A percentile compares a stretch with the other conserved stretches of the same genome.
Conservation (phyloP, 495 filamentous ascomycete genomes). For the Daldinia caldariorum region DNA sequence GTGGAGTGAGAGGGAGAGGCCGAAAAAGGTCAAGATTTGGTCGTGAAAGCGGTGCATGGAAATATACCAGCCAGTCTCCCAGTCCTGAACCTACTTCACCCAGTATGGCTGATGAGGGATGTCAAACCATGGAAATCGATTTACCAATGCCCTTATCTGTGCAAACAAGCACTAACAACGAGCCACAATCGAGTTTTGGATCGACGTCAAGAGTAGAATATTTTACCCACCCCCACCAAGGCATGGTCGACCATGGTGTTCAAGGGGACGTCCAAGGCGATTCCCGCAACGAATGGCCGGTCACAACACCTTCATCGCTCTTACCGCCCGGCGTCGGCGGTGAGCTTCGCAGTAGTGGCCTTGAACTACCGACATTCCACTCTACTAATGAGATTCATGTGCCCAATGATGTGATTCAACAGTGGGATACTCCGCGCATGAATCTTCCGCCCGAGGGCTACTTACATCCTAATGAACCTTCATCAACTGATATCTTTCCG, state of each 20-base stretch:
- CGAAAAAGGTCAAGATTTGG: slow-evolving; percentile 80
- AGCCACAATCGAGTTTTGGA: background rate
- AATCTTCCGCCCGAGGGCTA: slow-evolving; percentile 21
- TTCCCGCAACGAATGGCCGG: slow-evolving; percentile 24
- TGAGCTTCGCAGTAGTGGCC: background rate
- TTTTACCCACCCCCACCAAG: slow-evolving; percentile 6
- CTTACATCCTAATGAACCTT: slow-evolving; percentile 8
- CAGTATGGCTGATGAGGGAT: slow-evolving; percentile 58
- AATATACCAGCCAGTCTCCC: slow-evolving; percentile 70
- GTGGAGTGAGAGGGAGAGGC: slow-evolving; percentile 69
- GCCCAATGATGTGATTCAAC: slow-evolving; percentile 8
- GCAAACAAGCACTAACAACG: background rate
- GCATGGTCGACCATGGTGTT: slow-evolving; percentile 35
- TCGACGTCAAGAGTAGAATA: slow-evolving; percentile 17
- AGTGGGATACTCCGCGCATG: slow-evolving; percentile 27
- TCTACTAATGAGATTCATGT: slow-evolving; percentile 4
- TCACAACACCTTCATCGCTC: slow-evolving; percentile 4
- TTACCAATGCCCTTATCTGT: slow-evolving; percentile 28
- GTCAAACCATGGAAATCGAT: slow-evolving; percentile 58
- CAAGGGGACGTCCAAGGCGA: slow-evolving; percentile 24
- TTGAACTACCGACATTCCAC: slow-evolving; percentile 26
- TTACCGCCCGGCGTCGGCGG: slow-evolving; percentile 3
- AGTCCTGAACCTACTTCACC: slow-evolving; percentile 65
- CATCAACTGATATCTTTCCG: slow-evolving; percentile 6
- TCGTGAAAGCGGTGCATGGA: slow-evolving; percentile 73